Conservation (phyloP, 768 basidiomycete species). For the Xanthoconium stramineum region DNA sequence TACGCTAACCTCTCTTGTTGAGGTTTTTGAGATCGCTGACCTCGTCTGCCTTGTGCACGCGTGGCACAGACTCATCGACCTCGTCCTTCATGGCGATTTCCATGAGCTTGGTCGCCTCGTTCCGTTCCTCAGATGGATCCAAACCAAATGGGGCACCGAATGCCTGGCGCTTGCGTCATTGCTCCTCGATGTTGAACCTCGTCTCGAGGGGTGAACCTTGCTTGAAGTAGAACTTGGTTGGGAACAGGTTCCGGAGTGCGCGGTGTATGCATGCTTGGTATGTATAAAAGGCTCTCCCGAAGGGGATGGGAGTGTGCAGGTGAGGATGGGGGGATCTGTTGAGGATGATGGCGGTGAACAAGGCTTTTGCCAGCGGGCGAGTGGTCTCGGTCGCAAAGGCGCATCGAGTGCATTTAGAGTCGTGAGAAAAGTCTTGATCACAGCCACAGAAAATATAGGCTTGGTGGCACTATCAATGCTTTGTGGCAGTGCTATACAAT, state of each 20-base stretch:
- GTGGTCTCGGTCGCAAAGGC: slow-evolving; percentile 43
- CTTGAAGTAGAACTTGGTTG: slow-evolving; percentile 91
- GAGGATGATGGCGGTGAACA: slow-evolving; percentile 66
- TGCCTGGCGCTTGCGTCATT: slow-evolving; percentile 62
- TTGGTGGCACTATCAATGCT: too few species aligned
- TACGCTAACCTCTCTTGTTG: slow-evolving; percentile 79
- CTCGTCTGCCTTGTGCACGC: slow-evolving; percentile 59
- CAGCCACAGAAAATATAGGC: too few species aligned
- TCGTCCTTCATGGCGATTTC: slow-evolving; percentile 57
- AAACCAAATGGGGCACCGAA: slow-evolving; percentile 65
- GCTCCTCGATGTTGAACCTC: slow-evolving; percentile 75
- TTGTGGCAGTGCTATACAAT: too few species aligned
- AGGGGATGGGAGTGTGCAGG: slow-evolving; percentile 60
- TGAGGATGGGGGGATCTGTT: slow-evolving; percentile 79
- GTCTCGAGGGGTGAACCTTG: slow-evolving; percentile 82
- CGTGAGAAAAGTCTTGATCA: too few species aligned
- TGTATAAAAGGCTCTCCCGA: slow-evolving; percentile 78
- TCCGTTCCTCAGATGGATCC: slow-evolving; percentile 40
- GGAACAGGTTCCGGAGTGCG: slow-evolving; percentile 84
- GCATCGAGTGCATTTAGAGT: too few species aligned
- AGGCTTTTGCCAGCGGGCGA: slow-evolving; percentile 31
- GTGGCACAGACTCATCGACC: slow-evolving; percentile 58
- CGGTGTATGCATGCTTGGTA: slow-evolving; percentile 84
- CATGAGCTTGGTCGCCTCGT: slow-evolving; percentile 50
- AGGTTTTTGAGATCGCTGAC: slow-evolving; percentile 65